Base-by-base conservation (phyloP, 306 rosid species). In the Benincasa hispida region DNA sequence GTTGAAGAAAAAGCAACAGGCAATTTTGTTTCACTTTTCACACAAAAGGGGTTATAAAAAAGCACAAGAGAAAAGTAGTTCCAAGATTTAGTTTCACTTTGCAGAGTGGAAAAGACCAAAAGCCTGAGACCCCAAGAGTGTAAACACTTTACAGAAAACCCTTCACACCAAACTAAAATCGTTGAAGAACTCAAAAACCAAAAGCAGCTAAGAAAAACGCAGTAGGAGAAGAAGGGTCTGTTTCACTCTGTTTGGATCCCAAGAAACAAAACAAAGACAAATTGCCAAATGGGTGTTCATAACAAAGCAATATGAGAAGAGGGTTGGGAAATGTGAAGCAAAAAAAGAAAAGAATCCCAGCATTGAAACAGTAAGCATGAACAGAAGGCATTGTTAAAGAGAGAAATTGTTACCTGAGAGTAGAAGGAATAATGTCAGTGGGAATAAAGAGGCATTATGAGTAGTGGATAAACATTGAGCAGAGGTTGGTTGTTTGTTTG, bases 31-130 rank as follows among this genome's bases (percentile, higher is more conserved):
- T 24, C 35, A 48, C 59, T 48, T 72, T 45, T 18, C 11, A 13
- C 10, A 62, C 72, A 60, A 60, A 60, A 21, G 21, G 8, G 17
- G 8, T 60, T 54, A 54, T 5, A 60, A 60, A 27, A 28, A 27
- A 67, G 84, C 76, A 79, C 74, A 68, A 74, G 60, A 25, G 65
- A 85, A 85, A 78, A 77, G 39, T 57, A 79, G 76, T 80, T 87
- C 57, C 35, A 60, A 79, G 87, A 82, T 83, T 88, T 87, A 77
- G n/a, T 13, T 84, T 76, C 60, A 77, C 86, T 88, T 59, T 2
- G 10, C 53, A 79, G 73, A 69, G 24, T 45, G 18, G 48, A 54
- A 82, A 41, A 80, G 37, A 45, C 35, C 24, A 69, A 92, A 85
- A 84, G 84, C 84, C 87, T 82, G 82, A 45, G 86, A 79, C 58